A percentile compares a stretch with the other conserved stretches of the same genome.
Conservation (phyloP, 148 eudicot genomes). For the Pouteria glomerata region DNA sequence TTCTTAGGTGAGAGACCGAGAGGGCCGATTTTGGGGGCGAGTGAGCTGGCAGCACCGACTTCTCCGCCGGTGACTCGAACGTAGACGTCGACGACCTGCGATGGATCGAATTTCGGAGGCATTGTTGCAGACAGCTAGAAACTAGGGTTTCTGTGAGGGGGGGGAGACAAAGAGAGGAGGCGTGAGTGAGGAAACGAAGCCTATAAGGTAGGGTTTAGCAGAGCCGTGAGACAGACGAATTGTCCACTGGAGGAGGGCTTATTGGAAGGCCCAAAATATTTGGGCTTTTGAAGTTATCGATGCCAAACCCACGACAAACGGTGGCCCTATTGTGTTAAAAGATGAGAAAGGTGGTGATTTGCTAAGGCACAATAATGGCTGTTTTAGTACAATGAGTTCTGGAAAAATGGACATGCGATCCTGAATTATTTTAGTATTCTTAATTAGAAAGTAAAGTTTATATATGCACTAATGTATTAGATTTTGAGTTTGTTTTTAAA, state of each 20-base stretch:
- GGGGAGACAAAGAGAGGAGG: neutral
- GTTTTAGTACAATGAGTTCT: too few relatives aligned
- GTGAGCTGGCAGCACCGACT: constrained; percentile 35
- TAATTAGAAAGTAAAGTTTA: too few relatives aligned
- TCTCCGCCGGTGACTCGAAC: constrained; percentile 41
- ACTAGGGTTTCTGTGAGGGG: constrained; percentile 12
- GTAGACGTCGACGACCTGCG: constrained; percentile 33
- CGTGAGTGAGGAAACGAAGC: neutral
- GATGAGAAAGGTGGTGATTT: too few relatives aligned
- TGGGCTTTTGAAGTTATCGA: neutral
- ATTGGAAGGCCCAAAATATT: neutral
- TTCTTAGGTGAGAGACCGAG: constrained; percentile 35
- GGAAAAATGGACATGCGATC: too few relatives aligned
- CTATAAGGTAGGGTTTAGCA: constrained; percentile 9
- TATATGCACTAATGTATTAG: too few relatives aligned
- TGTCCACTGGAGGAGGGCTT: neutral
- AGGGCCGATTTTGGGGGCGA: constrained; percentile 38
- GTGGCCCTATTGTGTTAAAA: too few relatives aligned
- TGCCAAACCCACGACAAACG: neutral
- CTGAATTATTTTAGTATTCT: too few relatives aligned
- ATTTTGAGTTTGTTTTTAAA: too few relatives aligned
- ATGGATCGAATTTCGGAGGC: constrained; percentile 38
- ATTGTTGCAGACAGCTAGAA: constrained; percentile 7
- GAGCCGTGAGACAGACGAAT: neutral
- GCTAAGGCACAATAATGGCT: too few relatives aligned